phyloP scores from a whole-genome alignment of 2,329 filamentous ascomycete species.

The Trichoderma asperellum region DNA sequence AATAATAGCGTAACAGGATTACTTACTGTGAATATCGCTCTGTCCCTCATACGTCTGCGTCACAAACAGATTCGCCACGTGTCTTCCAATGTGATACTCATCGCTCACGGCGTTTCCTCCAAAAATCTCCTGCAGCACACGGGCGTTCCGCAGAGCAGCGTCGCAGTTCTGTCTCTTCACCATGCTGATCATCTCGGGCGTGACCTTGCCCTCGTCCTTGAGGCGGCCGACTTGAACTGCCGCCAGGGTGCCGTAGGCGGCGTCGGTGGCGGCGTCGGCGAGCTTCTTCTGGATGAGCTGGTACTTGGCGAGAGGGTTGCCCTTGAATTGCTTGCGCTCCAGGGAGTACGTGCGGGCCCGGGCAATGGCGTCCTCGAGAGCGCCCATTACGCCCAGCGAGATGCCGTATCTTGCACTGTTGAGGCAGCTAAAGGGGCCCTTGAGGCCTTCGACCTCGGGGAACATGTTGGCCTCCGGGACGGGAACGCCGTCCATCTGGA shows the following conservation, averaged over 20 bases:
- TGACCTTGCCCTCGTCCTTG: slow-evolving; percentile 86
- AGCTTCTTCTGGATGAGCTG: slow-evolving; percentile 98
- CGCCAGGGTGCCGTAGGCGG: slow-evolving; percentile 86
- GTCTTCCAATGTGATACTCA: slow-evolving; percentile 92
- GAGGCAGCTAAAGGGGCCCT: slow-evolving; percentile 88
- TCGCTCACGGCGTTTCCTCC: slow-evolving; percentile 98
- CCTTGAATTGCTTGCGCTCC: slow-evolving; percentile 94
- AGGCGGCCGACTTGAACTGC: slow-evolving; percentile 88
- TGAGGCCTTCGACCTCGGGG: slow-evolving; percentile 82
- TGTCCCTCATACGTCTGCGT: slow-evolving; percentile 98
- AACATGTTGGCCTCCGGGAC: slow-evolving; percentile 94
- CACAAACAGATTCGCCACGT: slow-evolving; percentile 95
- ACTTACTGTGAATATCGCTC: slow-evolving; percentile 93
- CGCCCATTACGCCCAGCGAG: slow-evolving; percentile 89
- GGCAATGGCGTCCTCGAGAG: slow-evolving; percentile 86
- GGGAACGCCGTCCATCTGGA: slow-evolving; percentile 88
- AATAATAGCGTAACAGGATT: neutral
- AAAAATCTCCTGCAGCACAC: slow-evolving; percentile 90
- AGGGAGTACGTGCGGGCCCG: slow-evolving; percentile 85
- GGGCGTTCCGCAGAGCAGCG: slow-evolving; percentile 76
- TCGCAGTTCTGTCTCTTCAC: slow-evolving; percentile 99
- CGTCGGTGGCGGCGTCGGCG: slow-evolving; percentile 88
- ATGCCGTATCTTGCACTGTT: slow-evolving; percentile 95
- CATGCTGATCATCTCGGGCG: slow-evolving; percentile 96
- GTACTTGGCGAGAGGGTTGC: slow-evolving; percentile 92